Base-by-base conservation (phyloP, 805 yeast species). In the Suhomyces canberraensis region DNA sequence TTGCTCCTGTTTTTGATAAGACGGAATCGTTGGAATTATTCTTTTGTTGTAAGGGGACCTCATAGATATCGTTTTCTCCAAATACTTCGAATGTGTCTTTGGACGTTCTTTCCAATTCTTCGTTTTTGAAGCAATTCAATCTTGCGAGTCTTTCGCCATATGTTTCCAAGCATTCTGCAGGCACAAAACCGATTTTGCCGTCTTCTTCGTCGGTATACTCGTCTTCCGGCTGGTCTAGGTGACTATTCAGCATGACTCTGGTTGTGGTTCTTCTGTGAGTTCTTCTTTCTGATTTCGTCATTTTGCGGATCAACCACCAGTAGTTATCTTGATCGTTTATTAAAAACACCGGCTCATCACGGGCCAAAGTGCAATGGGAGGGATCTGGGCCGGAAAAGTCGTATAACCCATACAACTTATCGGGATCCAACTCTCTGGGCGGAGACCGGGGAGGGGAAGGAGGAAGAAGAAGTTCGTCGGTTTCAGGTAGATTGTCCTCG, bases 121-220 rank as follows among this genome's bases (percentile, higher is more conserved):
- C 96, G 61, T 91, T 91, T 48, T 87, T 82, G 78, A 91, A 87
- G 61, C 96, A 86, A 57, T 93, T 93, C 27, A 90, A 68, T 38
- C 98, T 71, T 0, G 98, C 98, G 36, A 93, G 63, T 40, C 98
- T 70, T 61, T 93, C 98, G 31, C 80, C 84, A 43, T 86, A 89
- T 0, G 96, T 87, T 60, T 93, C 98, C 25, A 93, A 65, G 40
- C 93, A 79, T 58, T 93, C 98, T 1, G 97, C 98, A 1, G 98
- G 98, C 2, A 95, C 95, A 66, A 90, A 93, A 1, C 98, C 98
- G 36, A 91, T 79, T 47, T 79, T 74, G 3, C 81, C 81, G 54
- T 80, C 84, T 69, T 67, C 73, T n/a, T 55, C 64, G 19, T 61
- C 63, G 17, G 46, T 31, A 4, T 33, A 32, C 4, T 46, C 36